Base-by-base conservation (phyloP, 306 rosid genomes). In the Vicia faba region DNA sequence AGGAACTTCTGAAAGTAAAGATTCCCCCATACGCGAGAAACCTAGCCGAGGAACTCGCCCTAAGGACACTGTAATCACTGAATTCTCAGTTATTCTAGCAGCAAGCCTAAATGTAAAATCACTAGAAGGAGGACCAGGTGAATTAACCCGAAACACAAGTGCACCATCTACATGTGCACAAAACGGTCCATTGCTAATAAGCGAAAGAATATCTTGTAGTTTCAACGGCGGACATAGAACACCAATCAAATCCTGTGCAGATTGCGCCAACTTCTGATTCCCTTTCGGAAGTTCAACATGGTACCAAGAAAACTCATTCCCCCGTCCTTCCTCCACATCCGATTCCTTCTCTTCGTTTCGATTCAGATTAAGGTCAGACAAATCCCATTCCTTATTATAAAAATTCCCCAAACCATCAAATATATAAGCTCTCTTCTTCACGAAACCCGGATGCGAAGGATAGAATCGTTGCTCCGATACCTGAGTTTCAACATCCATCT, bases 31-130 rank as follows among this genome's bases (percentile, higher is more conserved):
- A 1, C 84, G 85, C 0, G 97, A 90, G 83, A 93, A 93, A 35
- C 96, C 99, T 77, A 93, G 78, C 61, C 99, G 82, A 13, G 97
- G 97, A 69, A 93, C 99, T 16, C 97, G 92, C 9, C 99, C 97
- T 73, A 88, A 77, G 1, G 96, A 88, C 64, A 93, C 93, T 0
- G 99, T 93, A 19, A 93, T 88, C 2, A 93, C 97, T 0, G 97
- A 85, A 66, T 88, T 79, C 65, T 90, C 83, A 0, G 89, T 90
- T 68, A 93, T 71, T 85, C 97, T 83, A 23, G 99, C 99, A 15
- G 99, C 96, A 75, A 93, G 80, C 69, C 92, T 82, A 62, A 93
- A 90, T 56, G 96, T 90, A 66, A 90, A 93, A 40, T 90, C 95
- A 46, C 97, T 82, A 4, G 92, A 74, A 20, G 97, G 87, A 77